Conservation (phyloP, 805 yeast species). For the Metschnikowia matae region DNA sequence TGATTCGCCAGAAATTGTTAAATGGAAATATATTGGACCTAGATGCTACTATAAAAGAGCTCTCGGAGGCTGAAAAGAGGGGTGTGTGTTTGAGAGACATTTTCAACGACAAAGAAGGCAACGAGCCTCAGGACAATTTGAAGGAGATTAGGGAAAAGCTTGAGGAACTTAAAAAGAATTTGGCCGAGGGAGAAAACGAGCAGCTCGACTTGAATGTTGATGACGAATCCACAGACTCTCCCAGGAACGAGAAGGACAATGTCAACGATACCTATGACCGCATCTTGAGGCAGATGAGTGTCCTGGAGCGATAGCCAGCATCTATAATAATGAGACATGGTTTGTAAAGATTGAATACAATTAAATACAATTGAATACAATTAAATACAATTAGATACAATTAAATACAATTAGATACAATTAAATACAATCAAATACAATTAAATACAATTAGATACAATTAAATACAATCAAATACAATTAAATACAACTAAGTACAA, state of each 20-base stretch:
- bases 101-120: conserved; percentile 9
- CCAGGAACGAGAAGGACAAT: not conserved
- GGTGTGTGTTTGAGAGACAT: conserved; percentile 30
- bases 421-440: too few relatives aligned
- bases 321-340: not conserved
- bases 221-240: not conserved
- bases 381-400: not conserved
- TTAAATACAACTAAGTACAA: not conserved
- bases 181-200: conserved; percentile 2
- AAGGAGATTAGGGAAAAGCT: conserved; percentile 10
- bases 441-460: too few relatives aligned
- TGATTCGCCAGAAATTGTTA: conserved; percentile 31
- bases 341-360: too few relatives aligned
- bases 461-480: too few relatives aligned
- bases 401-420: too few relatives aligned
- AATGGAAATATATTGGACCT: conserved; percentile 31
- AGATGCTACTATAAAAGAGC: conserved; percentile 30
- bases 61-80: conserved; percentile 27
- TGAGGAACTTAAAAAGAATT: conserved; percentile 4
- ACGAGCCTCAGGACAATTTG: conserved; percentile 2
- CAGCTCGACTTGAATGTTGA: not conserved
- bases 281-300: conserved; percentile 3
- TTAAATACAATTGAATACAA: too few relatives aligned
- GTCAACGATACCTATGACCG: conserved; percentile 1
- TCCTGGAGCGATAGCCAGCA: not conserved